Percentiles rank a stretch among this genome's conserved stretches.
Conservation (phyloP, 2,329 filamentous ascomycete genomes). For the Nothophoma quercina region DNA sequence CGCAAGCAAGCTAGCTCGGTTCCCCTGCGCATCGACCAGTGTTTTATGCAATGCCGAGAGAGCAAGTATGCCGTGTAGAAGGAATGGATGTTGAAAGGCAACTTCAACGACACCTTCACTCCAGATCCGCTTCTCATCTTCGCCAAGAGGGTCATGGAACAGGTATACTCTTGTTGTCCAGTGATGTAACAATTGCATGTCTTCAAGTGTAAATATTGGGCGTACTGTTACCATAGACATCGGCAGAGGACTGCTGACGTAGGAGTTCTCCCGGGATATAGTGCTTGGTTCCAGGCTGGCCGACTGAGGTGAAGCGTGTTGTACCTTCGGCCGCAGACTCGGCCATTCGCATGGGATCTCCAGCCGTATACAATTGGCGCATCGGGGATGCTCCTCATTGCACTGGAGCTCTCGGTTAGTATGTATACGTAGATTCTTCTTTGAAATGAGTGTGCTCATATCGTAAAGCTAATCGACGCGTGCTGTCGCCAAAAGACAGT, state of each 20-base stretch:
- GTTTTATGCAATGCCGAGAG: constrained; percentile 41
- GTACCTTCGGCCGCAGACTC: background rate
- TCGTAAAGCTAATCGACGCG: background rate
- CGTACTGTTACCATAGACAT: constrained; percentile 8
- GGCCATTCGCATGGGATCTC: constrained; percentile 42
- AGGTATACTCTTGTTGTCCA: constrained; percentile 34
- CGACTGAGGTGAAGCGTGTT: background rate
- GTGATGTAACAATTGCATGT: constrained; percentile 40
- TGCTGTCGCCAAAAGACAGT: background rate
- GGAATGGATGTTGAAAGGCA: constrained; percentile 36
- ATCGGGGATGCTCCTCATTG: constrained; percentile 41
- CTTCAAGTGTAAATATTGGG: constrained; percentile 16
- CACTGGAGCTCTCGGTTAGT: constrained; percentile 26
- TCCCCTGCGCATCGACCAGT: constrained; percentile 22
- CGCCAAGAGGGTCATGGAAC: constrained; percentile 24
- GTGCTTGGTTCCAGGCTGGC: background rate
- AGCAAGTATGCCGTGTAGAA: constrained; percentile 41
- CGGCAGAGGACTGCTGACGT: constrained; percentile 21
- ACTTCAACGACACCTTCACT: constrained; percentile 31
- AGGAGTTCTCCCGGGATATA: constrained; percentile 18
- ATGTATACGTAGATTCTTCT: too few species aligned
- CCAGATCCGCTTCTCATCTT: constrained; percentile 24
- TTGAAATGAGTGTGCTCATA: background rate
- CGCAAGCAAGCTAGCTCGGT: constrained; percentile 29
- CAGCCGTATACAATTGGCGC: constrained; percentile 40